Conservation (phyloP, 2,329 filamentous ascomycete genomes). For the Metarhizium brunneum region DNA sequence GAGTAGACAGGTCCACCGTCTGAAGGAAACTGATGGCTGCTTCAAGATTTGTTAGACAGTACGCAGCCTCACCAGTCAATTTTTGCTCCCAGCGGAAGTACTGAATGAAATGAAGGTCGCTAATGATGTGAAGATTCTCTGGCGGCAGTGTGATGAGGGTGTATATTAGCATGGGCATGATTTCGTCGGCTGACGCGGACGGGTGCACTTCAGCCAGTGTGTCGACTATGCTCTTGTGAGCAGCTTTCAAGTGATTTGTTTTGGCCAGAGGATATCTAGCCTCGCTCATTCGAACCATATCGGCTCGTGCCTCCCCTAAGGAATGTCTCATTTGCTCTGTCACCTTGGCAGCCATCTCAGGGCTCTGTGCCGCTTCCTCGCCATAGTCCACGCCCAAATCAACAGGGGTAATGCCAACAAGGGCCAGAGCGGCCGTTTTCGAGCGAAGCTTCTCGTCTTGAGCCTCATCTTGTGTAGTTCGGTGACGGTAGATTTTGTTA, state of each 20-base stretch:
- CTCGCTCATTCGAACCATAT: conserved; percentile 74
- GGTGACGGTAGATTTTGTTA: conserved; percentile 80
- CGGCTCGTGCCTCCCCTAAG: conserved; percentile 58
- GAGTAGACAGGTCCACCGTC: conserved; percentile 84
- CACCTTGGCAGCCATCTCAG: conserved; percentile 49
- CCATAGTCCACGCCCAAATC: conserved; percentile 76
- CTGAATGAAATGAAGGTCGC: conserved; percentile 92
- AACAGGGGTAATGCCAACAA: conserved; percentile 84
- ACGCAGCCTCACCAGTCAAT: conserved; percentile 87
- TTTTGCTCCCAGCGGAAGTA: conserved; percentile 78
- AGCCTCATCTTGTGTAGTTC: conserved; percentile 86
- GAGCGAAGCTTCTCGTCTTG: conserved; percentile 91
- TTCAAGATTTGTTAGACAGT: conserved; percentile 92
- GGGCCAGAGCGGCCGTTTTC: conserved; percentile 77
- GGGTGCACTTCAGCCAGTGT: conserved; percentile 59
- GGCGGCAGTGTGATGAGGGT: conserved; percentile 85
- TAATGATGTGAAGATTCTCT: conserved; percentile 79
- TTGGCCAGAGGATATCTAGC: conserved; percentile 86
- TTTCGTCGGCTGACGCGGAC: conserved; percentile 90
- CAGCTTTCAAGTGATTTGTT: conserved; percentile 75
- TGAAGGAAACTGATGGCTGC: conserved; percentile 91
- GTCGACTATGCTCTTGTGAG: conserved; percentile 92
- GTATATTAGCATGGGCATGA: conserved; percentile 94
- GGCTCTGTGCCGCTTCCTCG: conserved; percentile 41
- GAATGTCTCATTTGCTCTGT: conserved; percentile 61